Evolutionary conservation across 2,329 filamentous ascomycete species (phyloP).

Genomic region (Lecanicillium sp.): DNA sequence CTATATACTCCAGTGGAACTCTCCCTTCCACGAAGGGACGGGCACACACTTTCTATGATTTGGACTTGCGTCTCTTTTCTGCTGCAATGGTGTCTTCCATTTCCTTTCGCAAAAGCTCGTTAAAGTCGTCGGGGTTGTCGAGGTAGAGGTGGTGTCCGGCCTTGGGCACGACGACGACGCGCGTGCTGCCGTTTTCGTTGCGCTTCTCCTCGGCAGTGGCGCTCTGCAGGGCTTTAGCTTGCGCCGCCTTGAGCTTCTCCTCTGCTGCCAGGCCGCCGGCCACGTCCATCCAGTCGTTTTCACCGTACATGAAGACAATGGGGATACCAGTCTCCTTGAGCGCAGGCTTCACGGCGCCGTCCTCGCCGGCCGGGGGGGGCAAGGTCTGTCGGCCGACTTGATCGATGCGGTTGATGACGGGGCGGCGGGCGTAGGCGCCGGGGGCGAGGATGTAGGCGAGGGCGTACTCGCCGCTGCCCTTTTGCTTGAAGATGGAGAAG

Average conservation of each 20-base stretch:
- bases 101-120: constrained; percentile 43
- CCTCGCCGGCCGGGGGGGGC: constrained; percentile 17
- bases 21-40: neutral
- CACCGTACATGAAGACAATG: constrained; percentile 90
- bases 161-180: constrained; percentile 67
- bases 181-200: constrained; percentile 70
- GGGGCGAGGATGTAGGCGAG: constrained; percentile 89
- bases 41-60: neutral
- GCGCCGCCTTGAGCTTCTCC: constrained; percentile 67
- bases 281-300: constrained; percentile 98
- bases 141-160: constrained; percentile 54
- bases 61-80: constrained; percentile 13
- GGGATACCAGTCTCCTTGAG: constrained; percentile 61
- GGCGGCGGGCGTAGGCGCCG: constrained; percentile 82
- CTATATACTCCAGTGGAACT: neutral
- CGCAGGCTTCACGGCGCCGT: constrained; percentile 6
- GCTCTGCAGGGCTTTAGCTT: constrained; percentile 48
- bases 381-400: constrained; percentile 70
- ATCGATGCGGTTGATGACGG: constrained; percentile 80
- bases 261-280: constrained; percentile 73
- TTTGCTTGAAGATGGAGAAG: constrained; percentile 88
- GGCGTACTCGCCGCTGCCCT: constrained; percentile 88
- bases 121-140: constrained; percentile 52
- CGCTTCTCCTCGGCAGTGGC: constrained; percentile 61
- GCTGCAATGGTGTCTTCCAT: constrained; percentile 39